A percentile compares a stretch with the other conserved stretches of the same genome.
Conservation (phyloP, 2,329 filamentous ascomycete species). For the Ophiostoma novo-ulmi region DNA sequence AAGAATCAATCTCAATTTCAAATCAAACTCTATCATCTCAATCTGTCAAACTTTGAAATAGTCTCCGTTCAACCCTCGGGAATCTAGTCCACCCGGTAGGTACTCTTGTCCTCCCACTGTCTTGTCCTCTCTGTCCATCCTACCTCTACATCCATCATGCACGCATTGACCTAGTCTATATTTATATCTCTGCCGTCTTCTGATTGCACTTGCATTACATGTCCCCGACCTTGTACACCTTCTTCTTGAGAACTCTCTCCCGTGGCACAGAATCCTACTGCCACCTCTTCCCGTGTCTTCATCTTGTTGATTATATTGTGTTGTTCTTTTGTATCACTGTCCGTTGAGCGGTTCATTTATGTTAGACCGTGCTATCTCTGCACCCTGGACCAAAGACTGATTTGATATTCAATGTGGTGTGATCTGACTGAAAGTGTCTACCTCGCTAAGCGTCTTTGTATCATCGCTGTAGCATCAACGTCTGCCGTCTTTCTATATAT, state of each 20-base stretch:
- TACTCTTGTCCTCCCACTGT: neutral
- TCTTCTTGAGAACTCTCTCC: neutral
- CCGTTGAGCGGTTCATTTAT: neutral
- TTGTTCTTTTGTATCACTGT: neutral
- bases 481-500: neutral
- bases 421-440: neutral
- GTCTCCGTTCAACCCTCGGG: neutral
- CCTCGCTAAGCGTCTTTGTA: neutral
- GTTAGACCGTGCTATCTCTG: neutral
- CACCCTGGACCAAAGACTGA: neutral
- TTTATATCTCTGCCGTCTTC: neutral
- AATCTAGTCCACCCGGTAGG: neutral
- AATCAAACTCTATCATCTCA: neutral
- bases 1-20: neutral
- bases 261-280: neutral
- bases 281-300: neutral
- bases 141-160: neutral
- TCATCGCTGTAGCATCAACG: neutral
- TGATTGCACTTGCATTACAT: neutral
- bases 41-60: neutral
- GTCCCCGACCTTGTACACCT: neutral
- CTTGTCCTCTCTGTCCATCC: neutral
- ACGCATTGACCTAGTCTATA: neutral
- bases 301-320: neutral
- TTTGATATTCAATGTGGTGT: neutral